Evolutionary conservation across 2,329 filamentous ascomycete genomes (phyloP).

Genomic region (Xylaria sp.): DNA sequence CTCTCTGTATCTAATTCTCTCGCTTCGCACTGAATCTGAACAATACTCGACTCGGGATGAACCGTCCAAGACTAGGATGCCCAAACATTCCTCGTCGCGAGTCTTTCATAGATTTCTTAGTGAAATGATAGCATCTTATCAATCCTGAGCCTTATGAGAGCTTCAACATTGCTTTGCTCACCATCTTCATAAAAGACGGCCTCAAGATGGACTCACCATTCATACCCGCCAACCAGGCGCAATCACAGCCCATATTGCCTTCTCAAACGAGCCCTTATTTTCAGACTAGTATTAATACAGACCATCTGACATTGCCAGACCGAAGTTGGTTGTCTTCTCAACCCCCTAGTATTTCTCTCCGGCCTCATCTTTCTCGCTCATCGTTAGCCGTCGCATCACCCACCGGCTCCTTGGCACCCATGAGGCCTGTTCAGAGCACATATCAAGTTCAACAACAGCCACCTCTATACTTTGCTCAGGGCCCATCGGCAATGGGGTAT

Average conservation of each 20-base stretch:
- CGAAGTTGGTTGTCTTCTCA: constrained; percentile 4
- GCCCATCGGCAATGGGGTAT: constrained; percentile 10
- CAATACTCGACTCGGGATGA: too few relatives aligned
- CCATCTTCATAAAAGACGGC: not conserved
- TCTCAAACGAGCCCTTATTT: constrained; percentile 10
- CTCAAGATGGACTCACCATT: not conserved
- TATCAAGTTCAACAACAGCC: constrained; percentile 3
- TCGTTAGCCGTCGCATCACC: not conserved
- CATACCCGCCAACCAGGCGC: not conserved
- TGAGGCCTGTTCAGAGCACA: not conserved
- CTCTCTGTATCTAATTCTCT: not conserved
- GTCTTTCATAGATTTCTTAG: not conserved
- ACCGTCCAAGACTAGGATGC: not conserved
- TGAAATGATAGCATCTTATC: not conserved
- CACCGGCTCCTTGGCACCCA: not conserved
- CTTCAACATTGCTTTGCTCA: not conserved
- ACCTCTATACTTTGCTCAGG: constrained; percentile 5
- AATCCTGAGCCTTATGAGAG: not conserved
- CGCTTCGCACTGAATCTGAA: too few relatives aligned
- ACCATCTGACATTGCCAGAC: constrained; percentile 1
- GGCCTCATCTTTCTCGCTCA: not conserved
- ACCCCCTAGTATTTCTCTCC: not conserved
- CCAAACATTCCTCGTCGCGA: not conserved
- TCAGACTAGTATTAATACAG: not conserved
- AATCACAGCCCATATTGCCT: constrained; percentile 9